Base-by-base conservation (phyloP, 306 rosid genomes). In the Vigna angularis region DNA sequence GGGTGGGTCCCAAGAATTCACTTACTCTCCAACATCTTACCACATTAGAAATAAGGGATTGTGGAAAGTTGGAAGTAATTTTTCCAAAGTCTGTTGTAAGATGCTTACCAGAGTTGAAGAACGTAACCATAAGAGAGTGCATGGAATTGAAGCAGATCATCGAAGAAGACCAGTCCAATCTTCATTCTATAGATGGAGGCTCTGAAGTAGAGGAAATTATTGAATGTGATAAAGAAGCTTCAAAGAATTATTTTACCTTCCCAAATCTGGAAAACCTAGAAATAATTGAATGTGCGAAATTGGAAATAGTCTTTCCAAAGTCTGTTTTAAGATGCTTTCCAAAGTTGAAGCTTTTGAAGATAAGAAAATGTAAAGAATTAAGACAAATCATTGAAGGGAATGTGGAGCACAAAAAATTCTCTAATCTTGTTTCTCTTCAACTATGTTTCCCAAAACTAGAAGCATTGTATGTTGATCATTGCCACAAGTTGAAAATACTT, bases 281-380 rank as follows among this genome's bases (percentile, higher is more conserved):
- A 24, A 76, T 76, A 36, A 0, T 0, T 0, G 15, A 66, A 40
- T 76, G 81, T 38, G 13, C 0, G 0, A 66, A 66, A 12, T 52
- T 76, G 40, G 42, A 77, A 69, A 22, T 66, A 26, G 55, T 82
- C 3, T 82, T 82, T 73, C 42, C 82, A 7, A 1, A 4, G 1
- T 28, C 63, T 44, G 40, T 77, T 20, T 17, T 57, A 20, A 4
- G 76, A 11, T 38, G 66, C 26, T n/a, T n/a, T n/a, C n/a, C n/a
- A n/a, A n/a, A n/a, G n/a, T n/a, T n/a, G n/a, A n/a, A n/a, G n/a
- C n/a, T n/a, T n/a, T n/a, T n/a, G n/a, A n/a, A n/a, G n/a, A n/a
- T n/a, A n/a, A n/a, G n/a, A n/a, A n/a, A n/a, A n/a, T n/a, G n/a
- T n/a, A n/a, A n/a, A n/a, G n/a, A n/a, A n/a, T n/a, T n/a, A n/a